These are phyloP conservation scores for Phytomonas sp. DNA, from an alignment of 208 protist genomes.

Conservation along the genomic window DNA sequence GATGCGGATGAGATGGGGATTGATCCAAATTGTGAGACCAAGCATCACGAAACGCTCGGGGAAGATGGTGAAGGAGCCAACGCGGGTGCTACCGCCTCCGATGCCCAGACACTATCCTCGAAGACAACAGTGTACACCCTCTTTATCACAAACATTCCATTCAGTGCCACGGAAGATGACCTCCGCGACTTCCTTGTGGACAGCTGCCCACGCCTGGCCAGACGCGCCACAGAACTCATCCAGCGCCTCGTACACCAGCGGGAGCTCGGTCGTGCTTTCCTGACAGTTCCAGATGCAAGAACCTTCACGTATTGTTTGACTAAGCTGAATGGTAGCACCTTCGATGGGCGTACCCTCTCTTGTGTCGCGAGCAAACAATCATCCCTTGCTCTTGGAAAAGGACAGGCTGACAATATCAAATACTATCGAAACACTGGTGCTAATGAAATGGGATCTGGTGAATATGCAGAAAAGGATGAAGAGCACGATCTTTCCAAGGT, in stretches of 20 bases:
- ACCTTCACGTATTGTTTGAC: conserved; percentile 49
- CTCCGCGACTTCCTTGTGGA: conserved; percentile 67
- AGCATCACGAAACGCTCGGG: conserved; percentile 2
- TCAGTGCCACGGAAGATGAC: conserved; percentile 65
- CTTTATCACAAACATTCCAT: conserved; percentile 87
- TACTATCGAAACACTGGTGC: not conserved
- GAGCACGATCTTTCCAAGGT: conserved; percentile 20
- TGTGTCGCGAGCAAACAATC: conserved; percentile 76
- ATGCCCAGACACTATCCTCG: conserved; percentile 2
- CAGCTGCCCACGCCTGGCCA: conserved; percentile 86
- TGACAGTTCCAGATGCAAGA: conserved; percentile 47
- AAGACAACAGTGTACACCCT: conserved; percentile 41
- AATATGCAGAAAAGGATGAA: conserved; percentile 9
- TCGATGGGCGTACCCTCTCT: conserved; percentile 46
- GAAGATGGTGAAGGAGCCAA: not conserved
- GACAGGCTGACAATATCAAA: not conserved
- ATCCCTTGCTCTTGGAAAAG: conserved; percentile 1
- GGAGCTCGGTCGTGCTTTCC: conserved; percentile 95
- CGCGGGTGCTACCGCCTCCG: not conserved
- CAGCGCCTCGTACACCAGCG: conserved; percentile 68
- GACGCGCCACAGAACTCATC: conserved; percentile 89
- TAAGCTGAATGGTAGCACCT: conserved; percentile 47
- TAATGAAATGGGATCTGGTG: not conserved
- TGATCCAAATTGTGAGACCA: not conserved
- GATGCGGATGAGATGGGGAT: conserved; percentile 18